These are phyloP conservation scores for Dacryopinax primogenitus DNA, from an alignment of 768 basidiomycete species.

Conservation along the genomic window DNA sequence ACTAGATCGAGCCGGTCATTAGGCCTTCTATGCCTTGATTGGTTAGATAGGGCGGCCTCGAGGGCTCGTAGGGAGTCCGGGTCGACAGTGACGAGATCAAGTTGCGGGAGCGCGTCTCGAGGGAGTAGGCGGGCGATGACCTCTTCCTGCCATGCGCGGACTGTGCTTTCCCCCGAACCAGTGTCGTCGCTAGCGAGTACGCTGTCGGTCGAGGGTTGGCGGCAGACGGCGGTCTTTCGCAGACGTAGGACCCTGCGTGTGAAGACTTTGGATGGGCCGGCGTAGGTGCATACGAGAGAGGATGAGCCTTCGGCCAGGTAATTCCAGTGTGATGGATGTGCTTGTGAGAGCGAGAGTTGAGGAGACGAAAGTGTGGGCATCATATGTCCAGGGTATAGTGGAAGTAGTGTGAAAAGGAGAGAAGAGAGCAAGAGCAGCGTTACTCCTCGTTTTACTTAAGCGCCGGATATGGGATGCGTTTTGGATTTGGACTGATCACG, in stretches of 20 bases:
- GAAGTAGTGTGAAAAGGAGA: no score
- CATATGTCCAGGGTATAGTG: no score
- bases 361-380: not conserved
- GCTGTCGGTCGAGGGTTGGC: conserved; percentile 14
- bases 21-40: conserved; percentile 36
- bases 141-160: conserved; percentile 46
- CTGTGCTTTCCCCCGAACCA: no score
- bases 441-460: no score
- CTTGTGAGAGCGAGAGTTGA: conserved; percentile 16
- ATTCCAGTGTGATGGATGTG: conserved; percentile 47
- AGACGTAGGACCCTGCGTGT: conserved; percentile 61
- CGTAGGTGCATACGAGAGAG: conserved; percentile 62
- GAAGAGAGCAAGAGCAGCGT: no score
- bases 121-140: conserved; percentile 59
- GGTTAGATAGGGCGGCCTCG: no score
- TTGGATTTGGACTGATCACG: no score
- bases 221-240: conserved; percentile 38
- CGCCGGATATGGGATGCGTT: no score
- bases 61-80: conserved; percentile 50
- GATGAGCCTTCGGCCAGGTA: conserved; percentile 92
- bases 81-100: conserved; percentile 38
- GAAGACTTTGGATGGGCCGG: conserved; percentile 25
- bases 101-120: conserved; percentile 41
- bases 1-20: conserved; percentile 48
- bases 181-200: conserved; percentile 25